Evolutionary conservation across 176 grass and related monocot species (phyloP).

Genomic region (Cenchrus americanus): DNA sequence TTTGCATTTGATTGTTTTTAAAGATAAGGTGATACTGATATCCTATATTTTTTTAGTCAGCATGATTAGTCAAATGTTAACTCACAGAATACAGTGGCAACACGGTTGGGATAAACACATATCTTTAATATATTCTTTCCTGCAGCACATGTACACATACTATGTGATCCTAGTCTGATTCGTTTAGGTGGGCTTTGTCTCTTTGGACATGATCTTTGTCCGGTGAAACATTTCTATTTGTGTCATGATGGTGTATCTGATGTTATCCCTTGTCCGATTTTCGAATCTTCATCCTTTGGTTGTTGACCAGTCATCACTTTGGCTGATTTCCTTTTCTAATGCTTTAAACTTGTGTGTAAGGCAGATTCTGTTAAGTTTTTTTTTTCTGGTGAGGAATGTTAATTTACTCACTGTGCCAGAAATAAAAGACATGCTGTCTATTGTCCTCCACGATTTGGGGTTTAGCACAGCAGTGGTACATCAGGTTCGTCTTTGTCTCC

Average conservation of each 20-base stretch:
- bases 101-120: background rate
- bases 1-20: background rate
- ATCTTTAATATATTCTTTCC: slow-evolving; percentile 24
- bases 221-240: background rate
- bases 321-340: slow-evolving; percentile 9
- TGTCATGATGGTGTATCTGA: background rate
- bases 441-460: slow-evolving; percentile 76
- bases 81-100: slow-evolving; percentile 9
- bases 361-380: background rate
- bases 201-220: slow-evolving; percentile 14
- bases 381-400: slow-evolving; percentile 29
- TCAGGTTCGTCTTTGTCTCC: slow-evolving; percentile 60
- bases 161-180: background rate
- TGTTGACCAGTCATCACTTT: slow-evolving; percentile 6
- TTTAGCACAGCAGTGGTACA: slow-evolving; percentile 91
- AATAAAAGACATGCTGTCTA: slow-evolving; percentile 92
- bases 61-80: slow-evolving; percentile 8
- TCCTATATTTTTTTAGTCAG: background rate
- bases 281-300: slow-evolving; percentile 1
- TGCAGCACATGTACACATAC: slow-evolving; percentile 9
- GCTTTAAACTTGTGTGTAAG: background rate
- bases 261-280: slow-evolving; percentile 10
- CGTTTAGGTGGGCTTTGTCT: background rate
- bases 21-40: background rate
- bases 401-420: slow-evolving; percentile 52